Evolutionary conservation across 441 rosid genomes (phyloP), one percentile per base, ranked within the genome.

Genomic region (Jatropha podagrica): DNA sequence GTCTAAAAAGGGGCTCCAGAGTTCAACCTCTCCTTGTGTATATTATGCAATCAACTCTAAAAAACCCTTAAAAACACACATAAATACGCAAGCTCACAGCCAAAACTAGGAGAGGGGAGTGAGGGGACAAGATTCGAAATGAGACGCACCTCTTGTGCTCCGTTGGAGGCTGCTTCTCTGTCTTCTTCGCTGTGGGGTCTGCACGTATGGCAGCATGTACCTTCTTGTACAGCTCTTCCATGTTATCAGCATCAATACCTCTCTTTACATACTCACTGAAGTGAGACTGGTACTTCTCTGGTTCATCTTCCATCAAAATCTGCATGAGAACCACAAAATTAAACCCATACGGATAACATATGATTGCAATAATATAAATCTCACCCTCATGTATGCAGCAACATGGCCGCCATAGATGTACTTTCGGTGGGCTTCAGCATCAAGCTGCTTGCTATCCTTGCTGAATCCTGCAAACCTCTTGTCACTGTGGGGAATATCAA

Each of bases 161-260:
- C 84, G 84, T 87, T 13, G 87, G 94, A 9, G 86, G 89, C 78
- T 76, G 64, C 86, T 92, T 91, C 70, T 69, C 86, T 1, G 91
- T 69, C 73, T 91, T 91, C 91, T 89, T 92, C 0, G 77, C 46
- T 9, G 80, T 77, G 10, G 98, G 96, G 64, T 92, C 95, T 0
- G 97, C 95, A 7, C 98, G 96, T 26, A 93, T 91, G 20, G 95
- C 94, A 49, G 95, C 90, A 41, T 90, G 97, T n/a, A 90, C 96
- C 72, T 90, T 92, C 88, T 88, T 91, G 87, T 92, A 94, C 75
- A 91, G 0, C n/a, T 69, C 91, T 79, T 94, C 97, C 0, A 94
- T 56, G 75, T 68, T 65, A 79, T 92, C 98, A 23, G 97, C 80
- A 20, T 88, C 90, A 73, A 94, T 76, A 12, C 90, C 94, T 68